phyloP scores from a whole-genome alignment of 2,329 filamentous ascomycete genomes.

The Zymoseptoria crescenta region DNA sequence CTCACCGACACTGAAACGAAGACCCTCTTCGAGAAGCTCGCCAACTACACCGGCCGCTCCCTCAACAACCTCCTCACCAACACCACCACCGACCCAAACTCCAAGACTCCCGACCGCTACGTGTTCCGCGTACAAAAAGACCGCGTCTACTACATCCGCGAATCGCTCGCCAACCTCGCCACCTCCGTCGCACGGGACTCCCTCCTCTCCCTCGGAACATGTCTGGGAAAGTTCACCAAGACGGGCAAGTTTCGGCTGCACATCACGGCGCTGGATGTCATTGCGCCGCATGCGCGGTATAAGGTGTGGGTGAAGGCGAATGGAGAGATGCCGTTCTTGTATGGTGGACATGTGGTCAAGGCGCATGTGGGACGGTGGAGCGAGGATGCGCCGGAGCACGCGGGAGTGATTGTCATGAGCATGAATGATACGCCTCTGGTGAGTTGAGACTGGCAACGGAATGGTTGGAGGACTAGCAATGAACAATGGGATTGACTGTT shows the following conservation, averaged over 20 bases:
- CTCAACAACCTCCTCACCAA: slow-evolving; percentile 63
- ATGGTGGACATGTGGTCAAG: slow-evolving; percentile 83
- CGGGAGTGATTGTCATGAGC: slow-evolving; percentile 79
- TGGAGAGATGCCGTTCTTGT: slow-evolving; percentile 95
- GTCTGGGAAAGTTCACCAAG: slow-evolving; percentile 92
- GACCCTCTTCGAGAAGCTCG: slow-evolving; percentile 84
- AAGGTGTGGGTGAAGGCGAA: slow-evolving; percentile 97
- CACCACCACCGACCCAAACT: slow-evolving; percentile 45
- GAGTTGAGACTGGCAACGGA: slow-evolving; percentile 19
- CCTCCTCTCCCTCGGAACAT: slow-evolving; percentile 81
- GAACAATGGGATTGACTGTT: slow-evolving; percentile 7
- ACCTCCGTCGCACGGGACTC: slow-evolving; percentile 75
- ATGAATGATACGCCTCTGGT: slow-evolving; percentile 82
- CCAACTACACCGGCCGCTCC: slow-evolving; percentile 82
- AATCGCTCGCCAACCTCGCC: slow-evolving; percentile 84
- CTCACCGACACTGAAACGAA: slow-evolving; percentile 73
- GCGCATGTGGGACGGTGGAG: slow-evolving; percentile 76
- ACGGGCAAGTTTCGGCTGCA: slow-evolving; percentile 91
- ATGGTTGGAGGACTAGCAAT: neutral
- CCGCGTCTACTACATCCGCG: slow-evolving; percentile 85
- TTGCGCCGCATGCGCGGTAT: slow-evolving; percentile 85
- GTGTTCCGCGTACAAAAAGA: slow-evolving; percentile 78
- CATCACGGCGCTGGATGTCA: slow-evolving; percentile 82
- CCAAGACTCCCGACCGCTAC: slow-evolving; percentile 55
- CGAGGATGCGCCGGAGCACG: slow-evolving; percentile 88